Conservation (phyloP, 2,329 filamentous ascomycete genomes). For the Emergomyces africanus region DNA sequence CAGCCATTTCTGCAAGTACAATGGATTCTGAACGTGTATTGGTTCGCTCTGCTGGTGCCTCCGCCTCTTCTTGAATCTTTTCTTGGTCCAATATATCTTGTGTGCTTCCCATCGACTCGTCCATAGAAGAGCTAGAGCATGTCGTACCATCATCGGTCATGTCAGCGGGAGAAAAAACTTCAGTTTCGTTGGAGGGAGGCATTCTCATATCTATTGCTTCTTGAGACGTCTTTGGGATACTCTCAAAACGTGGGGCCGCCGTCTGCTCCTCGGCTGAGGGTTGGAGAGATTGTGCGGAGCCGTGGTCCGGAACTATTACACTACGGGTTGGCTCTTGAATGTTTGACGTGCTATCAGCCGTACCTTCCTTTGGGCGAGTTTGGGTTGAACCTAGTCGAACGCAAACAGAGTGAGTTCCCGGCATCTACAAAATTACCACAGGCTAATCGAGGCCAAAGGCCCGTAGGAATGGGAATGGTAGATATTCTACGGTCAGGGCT, state of each 20-base stretch:
- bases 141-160: conserved; percentile 10
- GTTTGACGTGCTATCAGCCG: background rate
- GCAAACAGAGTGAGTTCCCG: conserved; percentile 2
- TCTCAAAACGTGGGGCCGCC: background rate
- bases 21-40: background rate
- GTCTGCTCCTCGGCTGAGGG: background rate
- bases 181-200: conserved; percentile 7
- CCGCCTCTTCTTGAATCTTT: background rate
- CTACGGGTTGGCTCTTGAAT: background rate
- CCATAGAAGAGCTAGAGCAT: conserved; percentile 26
- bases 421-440: background rate
- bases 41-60: background rate
- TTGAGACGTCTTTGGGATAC: conserved; percentile 5
- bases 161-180: conserved; percentile 2
- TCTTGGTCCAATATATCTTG: background rate
- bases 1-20: background rate
- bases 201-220: conserved; percentile 8
- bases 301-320: background rate
- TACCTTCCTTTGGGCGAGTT: background rate
- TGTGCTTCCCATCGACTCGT: conserved; percentile 23
- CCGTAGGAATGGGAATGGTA: background rate
- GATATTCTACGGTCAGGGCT: background rate
- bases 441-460: background rate
- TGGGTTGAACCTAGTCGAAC: background rate
- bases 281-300: background rate